Base-by-base conservation (phyloP, 345 rosid genomes). In the Melastoma malabathricum region DNA sequence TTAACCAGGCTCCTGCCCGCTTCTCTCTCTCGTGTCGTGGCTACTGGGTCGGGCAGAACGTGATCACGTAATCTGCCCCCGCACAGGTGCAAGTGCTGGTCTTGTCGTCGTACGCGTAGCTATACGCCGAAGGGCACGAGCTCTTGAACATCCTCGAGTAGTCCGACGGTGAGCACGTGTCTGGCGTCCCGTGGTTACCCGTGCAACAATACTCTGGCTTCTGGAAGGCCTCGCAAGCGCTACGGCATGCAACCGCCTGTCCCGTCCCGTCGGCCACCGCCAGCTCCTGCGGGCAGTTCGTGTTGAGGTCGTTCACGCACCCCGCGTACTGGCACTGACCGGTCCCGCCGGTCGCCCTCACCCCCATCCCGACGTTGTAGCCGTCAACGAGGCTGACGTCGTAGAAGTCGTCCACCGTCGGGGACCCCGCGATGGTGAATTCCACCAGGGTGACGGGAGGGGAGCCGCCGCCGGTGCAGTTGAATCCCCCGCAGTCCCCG, bases 351-450 rank as follows among this genome's bases (percentile, higher is more conserved):
- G 60, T 47, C 0, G 96, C 78, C 71, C 64, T 70, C 0, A 86
- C 84, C 2, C 83, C 83, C 72, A 86, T 52, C 43, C 71, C 88
- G n/a, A 86, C 75, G 39, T 89, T 89, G 77, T 89, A 89, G 1
- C 97, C 97, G 57, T 89, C 97, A 29, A 89, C 97, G 3, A 89
- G 75, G 17, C 96, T 89, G n/a, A 86, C 86, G 66, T 86, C 96
- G 56, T 89, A 89, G 60, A 86, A 89, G 57, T 89, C 97, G 59
- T 74, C 82, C 16, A 65, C 76, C 14, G 25, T 44, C 1, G 64
- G 47, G 55, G 29, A 48, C 0, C 71, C 50, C 10, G 73, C 90
- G 16, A 81, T 64, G 9, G 97, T 89, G 73, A 89, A 83, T 55
- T 86, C 97, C 0, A 56, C 94, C 0, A 83, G 78, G 20, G 81